Evolutionary conservation across 2,329 filamentous ascomycete species (phyloP).

Genomic region (Cladorrhinum sp.): DNA sequence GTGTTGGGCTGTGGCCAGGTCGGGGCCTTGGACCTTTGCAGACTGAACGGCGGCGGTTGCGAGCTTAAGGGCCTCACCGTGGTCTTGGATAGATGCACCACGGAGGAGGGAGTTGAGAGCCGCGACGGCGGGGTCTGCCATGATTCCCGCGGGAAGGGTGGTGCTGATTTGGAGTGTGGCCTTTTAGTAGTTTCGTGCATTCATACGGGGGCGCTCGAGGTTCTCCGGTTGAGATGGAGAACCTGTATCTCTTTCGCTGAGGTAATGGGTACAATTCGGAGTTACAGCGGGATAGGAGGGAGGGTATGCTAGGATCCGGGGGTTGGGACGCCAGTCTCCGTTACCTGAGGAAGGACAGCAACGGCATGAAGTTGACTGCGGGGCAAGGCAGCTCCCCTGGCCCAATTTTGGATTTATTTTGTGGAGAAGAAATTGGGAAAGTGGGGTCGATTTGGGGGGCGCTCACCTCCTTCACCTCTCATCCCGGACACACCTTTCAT

Average conservation of each 20-base stretch:
- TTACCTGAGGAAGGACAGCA: not conserved
- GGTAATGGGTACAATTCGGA: not conserved
- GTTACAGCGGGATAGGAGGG: constrained; percentile 1
- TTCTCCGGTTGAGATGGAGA: constrained; percentile 16
- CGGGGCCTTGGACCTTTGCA: constrained; percentile 50
- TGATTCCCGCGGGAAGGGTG: constrained; percentile 21
- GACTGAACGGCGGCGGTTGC: constrained; percentile 60
- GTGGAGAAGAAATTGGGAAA: constrained; percentile 17
- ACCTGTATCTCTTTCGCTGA: not conserved
- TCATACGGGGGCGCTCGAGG: constrained; percentile 3
- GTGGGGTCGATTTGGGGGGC: constrained; percentile 4
- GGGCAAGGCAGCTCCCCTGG: constrained; percentile 16
- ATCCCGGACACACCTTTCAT: not conserved
- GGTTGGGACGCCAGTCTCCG: not conserved
- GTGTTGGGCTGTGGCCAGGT: constrained; percentile 55
- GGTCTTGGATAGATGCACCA: constrained; percentile 60
- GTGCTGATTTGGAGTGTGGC: constrained; percentile 11
- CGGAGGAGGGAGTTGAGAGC: constrained; percentile 54
- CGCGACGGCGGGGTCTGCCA: constrained; percentile 46
- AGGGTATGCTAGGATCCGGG: not conserved
- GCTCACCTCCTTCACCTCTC: not conserved
- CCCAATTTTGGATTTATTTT: constrained; percentile 21
- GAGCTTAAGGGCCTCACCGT: constrained; percentile 67
- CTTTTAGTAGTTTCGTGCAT: constrained; percentile 18
- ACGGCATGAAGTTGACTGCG: constrained; percentile 17